phyloP scores from a whole-genome alignment of 78 protist species.

The Monocercomonoides exilis region DNA sequence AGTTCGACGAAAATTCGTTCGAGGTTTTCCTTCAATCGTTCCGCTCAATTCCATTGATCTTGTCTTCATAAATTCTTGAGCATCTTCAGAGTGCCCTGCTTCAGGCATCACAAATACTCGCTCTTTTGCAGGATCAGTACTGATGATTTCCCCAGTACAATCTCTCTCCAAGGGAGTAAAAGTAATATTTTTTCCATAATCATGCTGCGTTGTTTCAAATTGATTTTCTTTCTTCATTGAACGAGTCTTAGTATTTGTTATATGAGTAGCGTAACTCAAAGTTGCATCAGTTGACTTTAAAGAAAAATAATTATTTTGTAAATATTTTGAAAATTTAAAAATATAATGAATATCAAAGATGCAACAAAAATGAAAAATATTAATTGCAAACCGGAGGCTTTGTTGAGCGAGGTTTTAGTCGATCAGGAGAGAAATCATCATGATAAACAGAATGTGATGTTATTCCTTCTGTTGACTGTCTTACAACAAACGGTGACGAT shows the following conservation, averaged over 20 bases:
- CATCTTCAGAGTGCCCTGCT: too few relatives aligned
- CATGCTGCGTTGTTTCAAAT: background rate
- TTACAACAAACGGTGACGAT: background rate
- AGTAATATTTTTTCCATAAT: background rate
- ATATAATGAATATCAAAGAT: too few relatives aligned
- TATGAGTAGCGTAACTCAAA: background rate
- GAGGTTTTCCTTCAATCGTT: too few relatives aligned
- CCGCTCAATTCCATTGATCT: too few relatives aligned
- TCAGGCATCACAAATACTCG: background rate
- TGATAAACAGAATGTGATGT: background rate
- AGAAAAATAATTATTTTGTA: background rate
- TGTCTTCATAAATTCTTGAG: too few relatives aligned
- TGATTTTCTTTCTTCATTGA: background rate
- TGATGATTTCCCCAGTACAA: background rate
- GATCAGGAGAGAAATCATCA: background rate
- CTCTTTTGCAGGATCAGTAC: background rate
- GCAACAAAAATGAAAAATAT: too few relatives aligned
- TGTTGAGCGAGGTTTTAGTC: background rate
- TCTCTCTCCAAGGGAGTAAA: background rate
- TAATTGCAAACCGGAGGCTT: too few relatives aligned
- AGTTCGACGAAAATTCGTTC: too few relatives aligned
- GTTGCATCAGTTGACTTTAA: background rate
- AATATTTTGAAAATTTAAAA: too few relatives aligned
- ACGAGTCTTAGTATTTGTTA: background rate
- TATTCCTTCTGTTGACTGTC: background rate